A percentile compares a stretch with the other conserved stretches of the same genome.
Evolutionary conservation across 129 eudicot species (phyloP).

Genomic region (Tagetes erecta): DNA sequence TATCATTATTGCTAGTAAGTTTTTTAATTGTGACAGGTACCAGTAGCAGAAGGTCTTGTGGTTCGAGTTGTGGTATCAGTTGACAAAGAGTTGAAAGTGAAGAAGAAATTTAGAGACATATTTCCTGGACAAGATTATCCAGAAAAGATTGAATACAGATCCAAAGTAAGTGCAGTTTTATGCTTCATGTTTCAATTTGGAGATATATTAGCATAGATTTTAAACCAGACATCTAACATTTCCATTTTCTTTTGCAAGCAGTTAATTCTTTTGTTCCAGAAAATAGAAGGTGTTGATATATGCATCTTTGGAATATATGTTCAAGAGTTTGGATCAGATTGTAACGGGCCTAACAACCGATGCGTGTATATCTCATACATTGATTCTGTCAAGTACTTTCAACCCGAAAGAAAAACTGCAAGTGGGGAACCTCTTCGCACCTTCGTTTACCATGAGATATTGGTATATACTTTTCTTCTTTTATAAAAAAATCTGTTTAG

Average conservation of each 20-base stretch:
- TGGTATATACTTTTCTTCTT: constrained; percentile 42
- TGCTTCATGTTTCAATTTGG: neutral
- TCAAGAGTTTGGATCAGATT: constrained; percentile 88
- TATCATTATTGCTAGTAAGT: neutral
- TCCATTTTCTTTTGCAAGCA: constrained; percentile 27
- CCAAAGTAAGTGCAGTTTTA: constrained; percentile 46
- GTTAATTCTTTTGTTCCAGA: constrained; percentile 80
- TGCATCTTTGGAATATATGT: constrained; percentile 80
- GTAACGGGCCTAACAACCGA: constrained; percentile 63
- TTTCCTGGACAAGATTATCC: constrained; percentile 57
- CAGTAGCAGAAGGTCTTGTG: constrained; percentile 56
- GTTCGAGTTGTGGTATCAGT: constrained; percentile 74
- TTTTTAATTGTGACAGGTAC: constrained; percentile 45
- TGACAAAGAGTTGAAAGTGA: constrained; percentile 64
- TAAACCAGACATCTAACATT: constrained; percentile 20
- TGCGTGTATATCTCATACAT: constrained; percentile 75
- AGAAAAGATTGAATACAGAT: constrained; percentile 53
- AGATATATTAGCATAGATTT: neutral
- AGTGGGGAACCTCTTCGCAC: constrained; percentile 84
- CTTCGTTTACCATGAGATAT: constrained; percentile 75
- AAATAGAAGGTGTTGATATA: constrained; percentile 68
- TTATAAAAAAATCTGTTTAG: neutral
- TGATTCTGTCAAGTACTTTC: constrained; percentile 84
- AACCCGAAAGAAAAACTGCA: constrained; percentile 54
- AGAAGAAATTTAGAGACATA: constrained; percentile 60